These are phyloP conservation scores for Osmanthus fragrans DNA, from an alignment of 257 asterid genomes.

Conservation along the genomic window DNA sequence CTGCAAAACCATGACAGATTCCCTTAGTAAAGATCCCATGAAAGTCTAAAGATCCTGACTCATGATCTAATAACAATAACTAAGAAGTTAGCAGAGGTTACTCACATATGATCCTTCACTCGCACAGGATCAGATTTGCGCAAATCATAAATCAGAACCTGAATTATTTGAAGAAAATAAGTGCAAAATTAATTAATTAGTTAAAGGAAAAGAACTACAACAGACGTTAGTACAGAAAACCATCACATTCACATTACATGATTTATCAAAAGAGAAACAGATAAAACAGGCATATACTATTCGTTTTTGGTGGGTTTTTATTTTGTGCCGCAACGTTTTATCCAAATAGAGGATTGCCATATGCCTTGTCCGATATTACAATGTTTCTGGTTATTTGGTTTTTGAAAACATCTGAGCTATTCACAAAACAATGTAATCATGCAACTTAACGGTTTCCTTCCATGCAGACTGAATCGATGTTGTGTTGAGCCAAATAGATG, in stretches of 20 bases:
- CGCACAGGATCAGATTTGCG: conserved; percentile 77
- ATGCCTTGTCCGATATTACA: conserved; percentile 5
- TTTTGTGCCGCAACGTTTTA: conserved; percentile 8
- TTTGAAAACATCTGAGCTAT: conserved; percentile 9
- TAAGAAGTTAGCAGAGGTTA: conserved; percentile 23
- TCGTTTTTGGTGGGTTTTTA: background rate
- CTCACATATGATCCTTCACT: conserved; percentile 94
- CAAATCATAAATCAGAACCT: conserved; percentile 86
- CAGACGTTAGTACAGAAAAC: background rate
- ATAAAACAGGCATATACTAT: background rate
- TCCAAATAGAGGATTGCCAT: conserved; percentile 4
- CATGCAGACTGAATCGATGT: conserved; percentile 1
- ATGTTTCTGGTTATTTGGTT: background rate
- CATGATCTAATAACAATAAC: background rate
- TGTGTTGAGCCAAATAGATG: background rate
- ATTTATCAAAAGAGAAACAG: conserved; percentile 10
- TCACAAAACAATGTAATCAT: conserved; percentile 7
- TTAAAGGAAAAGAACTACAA: background rate
- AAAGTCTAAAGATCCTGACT: background rate
- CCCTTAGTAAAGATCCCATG: conserved; percentile 8
- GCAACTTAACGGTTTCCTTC: conserved; percentile 3
- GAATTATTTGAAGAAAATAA: conserved; percentile 29
- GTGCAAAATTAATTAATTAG: background rate
- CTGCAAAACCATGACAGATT: conserved; percentile 39
- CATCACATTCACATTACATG: background rate